A percentile compares a stretch with the other conserved stretches of the same genome.
Conservation (phyloP, 768 basidiomycete genomes). For the Podaxis sp. region DNA sequence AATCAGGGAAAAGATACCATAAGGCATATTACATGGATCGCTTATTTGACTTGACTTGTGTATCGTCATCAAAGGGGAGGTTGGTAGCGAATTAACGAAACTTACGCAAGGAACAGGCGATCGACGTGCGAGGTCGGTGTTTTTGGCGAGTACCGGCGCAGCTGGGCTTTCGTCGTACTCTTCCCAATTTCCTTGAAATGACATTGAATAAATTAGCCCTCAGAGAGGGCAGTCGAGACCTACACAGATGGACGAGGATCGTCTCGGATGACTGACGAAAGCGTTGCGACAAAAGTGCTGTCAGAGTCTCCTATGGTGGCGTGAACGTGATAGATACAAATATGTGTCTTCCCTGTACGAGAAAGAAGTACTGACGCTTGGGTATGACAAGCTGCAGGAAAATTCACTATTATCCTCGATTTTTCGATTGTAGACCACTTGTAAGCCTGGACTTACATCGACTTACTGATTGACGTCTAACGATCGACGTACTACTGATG, state of each 20-base stretch:
- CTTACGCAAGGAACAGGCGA: no score
- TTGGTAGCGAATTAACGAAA: no score
- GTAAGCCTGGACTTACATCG: no score
- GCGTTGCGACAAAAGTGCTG: neutral
- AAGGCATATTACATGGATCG: no score
- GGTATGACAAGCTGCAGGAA: neutral
- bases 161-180: neutral
- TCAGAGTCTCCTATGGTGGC: neutral
- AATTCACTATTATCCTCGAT: neutral
- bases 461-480: no score
- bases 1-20: no score
- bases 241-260: neutral
- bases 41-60: no score
- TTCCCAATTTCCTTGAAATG: neutral
- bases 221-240: neutral
- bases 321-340: neutral
- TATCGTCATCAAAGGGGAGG: no score
- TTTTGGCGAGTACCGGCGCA: neutral
- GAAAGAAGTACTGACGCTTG: neutral
- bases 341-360: neutral
- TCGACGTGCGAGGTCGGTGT: neutral
- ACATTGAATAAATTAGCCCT: neutral
- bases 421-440: no score
- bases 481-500: no score
- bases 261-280: neutral